phyloP scores from a whole-genome alignment of 495 filamentous ascomycete species.

The Umbilicaria muhlenbergii region DNA sequence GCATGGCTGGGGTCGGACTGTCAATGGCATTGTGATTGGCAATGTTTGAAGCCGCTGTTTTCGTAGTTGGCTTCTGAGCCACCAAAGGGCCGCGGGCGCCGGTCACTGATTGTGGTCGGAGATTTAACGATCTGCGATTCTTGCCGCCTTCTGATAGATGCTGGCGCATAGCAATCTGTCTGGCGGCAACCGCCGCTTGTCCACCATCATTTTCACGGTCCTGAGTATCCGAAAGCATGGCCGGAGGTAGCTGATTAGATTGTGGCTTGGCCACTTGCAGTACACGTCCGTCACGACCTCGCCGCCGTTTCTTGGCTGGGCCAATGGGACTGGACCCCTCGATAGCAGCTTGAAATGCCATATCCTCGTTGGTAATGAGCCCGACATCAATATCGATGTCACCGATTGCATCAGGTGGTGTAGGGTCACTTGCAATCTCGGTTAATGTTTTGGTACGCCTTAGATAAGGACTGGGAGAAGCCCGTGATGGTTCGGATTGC shows the following conservation, averaged over 20 bases:
- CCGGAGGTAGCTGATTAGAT: conserved; percentile 18
- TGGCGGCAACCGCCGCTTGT: neutral
- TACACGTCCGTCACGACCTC: neutral
- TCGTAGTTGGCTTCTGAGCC: no score
- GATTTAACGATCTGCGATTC: no score
- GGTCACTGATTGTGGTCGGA: no score
- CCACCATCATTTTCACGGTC: conserved; percentile 1
- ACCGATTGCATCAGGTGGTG: conserved; percentile 21
- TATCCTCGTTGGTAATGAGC: conserved; percentile 28
- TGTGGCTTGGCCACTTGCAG: neutral
- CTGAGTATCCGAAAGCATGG: conserved; percentile 24
- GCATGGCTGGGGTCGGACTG: neutral
- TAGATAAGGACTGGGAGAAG: conserved; percentile 24
- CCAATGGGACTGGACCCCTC: conserved; percentile 6
- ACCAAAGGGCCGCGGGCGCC: no score
- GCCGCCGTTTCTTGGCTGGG: conserved; percentile 5
- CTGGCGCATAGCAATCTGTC: no score
- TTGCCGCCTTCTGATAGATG: no score
- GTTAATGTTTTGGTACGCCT: conserved; percentile 27
- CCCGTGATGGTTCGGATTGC: neutral
- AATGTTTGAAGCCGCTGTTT: neutral
- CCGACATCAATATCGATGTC: conserved; percentile 26
- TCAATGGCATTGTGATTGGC: neutral
- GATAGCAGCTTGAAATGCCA: conserved; percentile 19
- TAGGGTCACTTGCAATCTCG: conserved; percentile 30